Conservation (phyloP, 345 rosid genomes). For the Carallia pectinifolia region DNA sequence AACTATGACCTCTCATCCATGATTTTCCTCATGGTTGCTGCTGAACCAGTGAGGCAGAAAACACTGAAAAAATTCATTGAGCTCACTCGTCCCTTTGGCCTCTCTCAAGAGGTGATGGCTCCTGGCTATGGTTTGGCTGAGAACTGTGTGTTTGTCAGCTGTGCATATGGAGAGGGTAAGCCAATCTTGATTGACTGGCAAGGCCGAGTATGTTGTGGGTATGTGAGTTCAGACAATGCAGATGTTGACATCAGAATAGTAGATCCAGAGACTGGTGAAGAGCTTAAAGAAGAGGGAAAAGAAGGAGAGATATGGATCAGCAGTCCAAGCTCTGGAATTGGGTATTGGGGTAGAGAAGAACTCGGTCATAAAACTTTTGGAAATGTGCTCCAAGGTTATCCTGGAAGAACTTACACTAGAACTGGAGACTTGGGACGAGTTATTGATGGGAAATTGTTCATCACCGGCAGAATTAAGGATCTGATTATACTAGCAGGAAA, state of each 20-base stretch:
- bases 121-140: constrained; percentile 79
- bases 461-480: constrained; percentile 75
- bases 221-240: constrained; percentile 31
- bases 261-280: constrained; percentile 42
- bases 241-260: constrained; percentile 58
- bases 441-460: constrained; percentile 53
- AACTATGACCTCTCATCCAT: constrained; percentile 62
- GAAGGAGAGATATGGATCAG: constrained; percentile 76
- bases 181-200: constrained; percentile 68
- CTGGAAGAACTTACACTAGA: constrained; percentile 50
- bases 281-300: constrained; percentile 41
- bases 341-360: constrained; percentile 67
- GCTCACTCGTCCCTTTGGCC: constrained; percentile 51
- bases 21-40: constrained; percentile 68
- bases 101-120: constrained; percentile 65
- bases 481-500: constrained; percentile 68
- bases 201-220: constrained; percentile 64
- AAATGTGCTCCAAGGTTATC: constrained; percentile 37
- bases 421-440: constrained; percentile 65
- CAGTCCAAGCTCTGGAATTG: constrained; percentile 66
- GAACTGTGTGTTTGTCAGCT: constrained; percentile 68
- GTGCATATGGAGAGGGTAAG: constrained; percentile 59
- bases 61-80: constrained; percentile 54
- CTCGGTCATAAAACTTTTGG: constrained; percentile 47
- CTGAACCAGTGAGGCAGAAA: constrained; percentile 65